Evolutionary conservation across 1,284 basidiomycete species (phyloP).

Genomic region (Fomitopsis pinicola): DNA sequence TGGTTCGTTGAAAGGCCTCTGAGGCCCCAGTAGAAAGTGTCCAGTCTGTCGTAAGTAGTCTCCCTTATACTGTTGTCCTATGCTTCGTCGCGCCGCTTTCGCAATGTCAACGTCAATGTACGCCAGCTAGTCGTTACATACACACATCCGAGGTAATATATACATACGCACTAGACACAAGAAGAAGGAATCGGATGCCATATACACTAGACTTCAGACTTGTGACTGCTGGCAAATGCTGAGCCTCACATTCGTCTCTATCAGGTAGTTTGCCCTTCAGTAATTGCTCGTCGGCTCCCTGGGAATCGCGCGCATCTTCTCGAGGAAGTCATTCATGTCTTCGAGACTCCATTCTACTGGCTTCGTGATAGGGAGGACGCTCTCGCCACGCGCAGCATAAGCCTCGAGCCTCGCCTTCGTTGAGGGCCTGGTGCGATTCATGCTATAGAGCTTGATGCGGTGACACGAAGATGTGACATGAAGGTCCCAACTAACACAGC

Average conservation of each 20-base stretch:
- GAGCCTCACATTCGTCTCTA: no score
- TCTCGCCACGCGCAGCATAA: slow-evolving; percentile 34
- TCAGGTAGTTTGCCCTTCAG: no score
- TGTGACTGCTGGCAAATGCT: neutral
- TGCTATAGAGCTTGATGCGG: slow-evolving; percentile 50
- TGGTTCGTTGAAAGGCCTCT: neutral
- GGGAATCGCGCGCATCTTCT: slow-evolving; percentile 29
- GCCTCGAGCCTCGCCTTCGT: slow-evolving; percentile 39
- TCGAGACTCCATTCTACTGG: slow-evolving; percentile 40
- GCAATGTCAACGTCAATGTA: neutral
- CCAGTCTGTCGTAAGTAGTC: neutral
- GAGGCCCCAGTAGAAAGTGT: neutral
- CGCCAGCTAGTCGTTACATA: slow-evolving; percentile 1
- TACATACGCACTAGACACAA: neutral
- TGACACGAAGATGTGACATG: slow-evolving; percentile 55
- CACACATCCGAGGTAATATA: slow-evolving; percentile 1
- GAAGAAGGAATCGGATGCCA: neutral
- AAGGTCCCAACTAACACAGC: slow-evolving; percentile 42
- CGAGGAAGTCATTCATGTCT: slow-evolving; percentile 33
- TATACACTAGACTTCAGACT: neutral
- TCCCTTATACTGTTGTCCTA: neutral
- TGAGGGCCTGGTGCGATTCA: slow-evolving; percentile 39
- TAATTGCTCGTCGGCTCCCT: slow-evolving; percentile 27
- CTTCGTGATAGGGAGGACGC: slow-evolving; percentile 36
- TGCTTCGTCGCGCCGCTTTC: slow-evolving; percentile 1